These are phyloP conservation scores for Helotiales sp. DNA, from an alignment of 2,329 filamentous ascomycete species.

Conservation along the genomic window DNA sequence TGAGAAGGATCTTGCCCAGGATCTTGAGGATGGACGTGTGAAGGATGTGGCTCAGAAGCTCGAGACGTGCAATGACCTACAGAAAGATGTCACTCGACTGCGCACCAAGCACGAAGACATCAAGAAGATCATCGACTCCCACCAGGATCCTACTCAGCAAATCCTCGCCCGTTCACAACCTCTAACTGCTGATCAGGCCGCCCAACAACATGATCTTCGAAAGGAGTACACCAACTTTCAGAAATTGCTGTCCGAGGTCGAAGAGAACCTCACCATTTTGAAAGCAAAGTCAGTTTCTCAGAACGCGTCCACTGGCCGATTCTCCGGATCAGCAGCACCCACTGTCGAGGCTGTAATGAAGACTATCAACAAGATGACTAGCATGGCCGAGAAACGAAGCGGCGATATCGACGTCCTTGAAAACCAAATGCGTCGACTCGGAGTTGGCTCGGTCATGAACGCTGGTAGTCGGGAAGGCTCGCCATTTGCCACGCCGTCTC, in stretches of 20 bases:
- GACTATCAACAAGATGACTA: constrained; percentile 90
- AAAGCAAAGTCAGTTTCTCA: constrained; percentile 72
- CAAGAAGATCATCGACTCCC: constrained; percentile 69
- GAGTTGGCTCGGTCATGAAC: constrained; percentile 41
- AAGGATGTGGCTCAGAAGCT: constrained; percentile 69
- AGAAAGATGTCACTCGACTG: constrained; percentile 70
- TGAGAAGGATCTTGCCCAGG: constrained; percentile 60
- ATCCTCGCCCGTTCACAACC: constrained; percentile 69
- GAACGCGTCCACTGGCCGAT: constrained; percentile 48
- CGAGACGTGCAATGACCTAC: constrained; percentile 64
- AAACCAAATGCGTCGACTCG: constrained; percentile 76
- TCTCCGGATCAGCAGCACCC: constrained; percentile 53
- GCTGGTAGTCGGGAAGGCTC: constrained; percentile 46
- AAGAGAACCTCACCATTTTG: constrained; percentile 77
- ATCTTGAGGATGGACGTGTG: constrained; percentile 68
- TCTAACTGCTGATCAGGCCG: constrained; percentile 79
- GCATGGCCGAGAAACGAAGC: constrained; percentile 87
- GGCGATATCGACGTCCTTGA: constrained; percentile 90
- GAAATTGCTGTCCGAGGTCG: constrained; percentile 72
- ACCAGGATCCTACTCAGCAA: constrained; percentile 65
- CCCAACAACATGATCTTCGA: constrained; percentile 81
- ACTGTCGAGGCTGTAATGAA: constrained; percentile 90
- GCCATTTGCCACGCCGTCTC: constrained; percentile 39
- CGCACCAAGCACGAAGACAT: constrained; percentile 77
- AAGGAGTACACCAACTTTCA: constrained; percentile 73